These are phyloP conservation scores for Alternaria arborescens DNA, from an alignment of 2,329 filamentous ascomycete genomes.

Conservation along the genomic window DNA sequence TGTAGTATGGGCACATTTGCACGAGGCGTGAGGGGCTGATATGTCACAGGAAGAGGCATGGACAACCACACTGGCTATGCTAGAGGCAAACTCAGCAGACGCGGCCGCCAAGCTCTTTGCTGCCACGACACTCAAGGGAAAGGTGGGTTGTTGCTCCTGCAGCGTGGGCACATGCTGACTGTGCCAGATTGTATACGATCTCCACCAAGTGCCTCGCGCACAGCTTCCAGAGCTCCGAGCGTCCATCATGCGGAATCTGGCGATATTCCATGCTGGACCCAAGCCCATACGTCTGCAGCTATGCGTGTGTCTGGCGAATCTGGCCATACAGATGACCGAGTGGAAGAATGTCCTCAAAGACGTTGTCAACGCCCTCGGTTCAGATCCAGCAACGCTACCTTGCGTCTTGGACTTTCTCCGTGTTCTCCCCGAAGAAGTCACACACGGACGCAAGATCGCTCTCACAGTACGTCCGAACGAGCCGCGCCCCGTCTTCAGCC, in stretches of 20 bases:
- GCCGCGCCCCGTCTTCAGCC: constrained; percentile 47
- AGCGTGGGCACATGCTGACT: constrained; percentile 27
- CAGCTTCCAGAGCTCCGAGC: constrained; percentile 80
- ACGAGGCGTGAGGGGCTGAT: constrained; percentile 36
- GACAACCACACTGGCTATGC: constrained; percentile 84
- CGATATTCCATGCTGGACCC: constrained; percentile 81
- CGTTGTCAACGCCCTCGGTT: constrained; percentile 80
- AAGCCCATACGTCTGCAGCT: constrained; percentile 83
- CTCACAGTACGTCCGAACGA: constrained; percentile 88
- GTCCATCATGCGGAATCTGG: constrained; percentile 82
- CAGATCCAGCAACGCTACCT: constrained; percentile 78
- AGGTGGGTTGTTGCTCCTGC: constrained; percentile 67
- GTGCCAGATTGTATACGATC: constrained; percentile 90
- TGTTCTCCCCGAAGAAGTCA: constrained; percentile 98
- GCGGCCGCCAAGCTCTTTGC: constrained; percentile 92
- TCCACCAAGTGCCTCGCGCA: constrained; percentile 82
- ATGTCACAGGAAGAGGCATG: constrained; percentile 80
- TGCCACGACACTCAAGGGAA: constrained; percentile 95
- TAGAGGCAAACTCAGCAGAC: constrained; percentile 78
- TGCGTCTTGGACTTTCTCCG: constrained; percentile 95
- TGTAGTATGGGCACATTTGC: constrained; percentile 49
- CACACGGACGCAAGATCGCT: constrained; percentile 98
- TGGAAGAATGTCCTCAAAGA: constrained; percentile 93
- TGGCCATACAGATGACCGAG: constrained; percentile 93
- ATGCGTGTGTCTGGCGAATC: constrained; percentile 90